Percentiles rank a stretch among this genome's conserved stretches.
Conservation (phyloP, 78 protist species). For the Dictyostelium firmibasis region DNA sequence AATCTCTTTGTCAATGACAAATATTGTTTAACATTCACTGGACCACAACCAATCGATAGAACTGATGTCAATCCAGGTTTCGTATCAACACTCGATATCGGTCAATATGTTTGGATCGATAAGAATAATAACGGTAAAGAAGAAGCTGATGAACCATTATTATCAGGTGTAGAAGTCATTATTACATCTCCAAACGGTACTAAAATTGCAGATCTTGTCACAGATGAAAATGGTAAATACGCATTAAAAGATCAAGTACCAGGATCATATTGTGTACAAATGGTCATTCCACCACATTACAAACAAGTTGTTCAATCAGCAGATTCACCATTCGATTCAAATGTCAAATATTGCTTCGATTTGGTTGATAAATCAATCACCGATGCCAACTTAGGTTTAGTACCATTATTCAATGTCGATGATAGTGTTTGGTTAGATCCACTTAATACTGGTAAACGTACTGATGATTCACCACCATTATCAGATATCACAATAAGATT, state of each 20-base stretch:
- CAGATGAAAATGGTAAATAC: slow-evolving; percentile 9
- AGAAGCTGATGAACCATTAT: not conserved
- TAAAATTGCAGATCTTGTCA: not conserved
- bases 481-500: not conserved
- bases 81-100: not conserved
- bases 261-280: slow-evolving; percentile 22
- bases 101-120: slow-evolving; percentile 11
- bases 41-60: not conserved
- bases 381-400: not conserved
- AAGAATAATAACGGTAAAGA: not conserved
- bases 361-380: not conserved
- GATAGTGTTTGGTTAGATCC: not conserved
- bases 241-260: not conserved
- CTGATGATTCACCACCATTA: not conserved
- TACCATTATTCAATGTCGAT: not conserved
- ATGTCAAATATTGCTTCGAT: not conserved
- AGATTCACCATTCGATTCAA: not conserved
- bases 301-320: not conserved
- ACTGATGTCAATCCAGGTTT: slow-evolving; percentile 13
- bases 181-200: slow-evolving; percentile 13
- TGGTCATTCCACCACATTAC: slow-evolving; percentile 1
- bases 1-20: not conserved
- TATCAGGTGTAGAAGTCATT: not conserved
- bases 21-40: not conserved
- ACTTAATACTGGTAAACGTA: not conserved